Evolutionary conservation across 306 rosid genomes (phyloP).

Genomic region (Cicer yamashitae): DNA sequence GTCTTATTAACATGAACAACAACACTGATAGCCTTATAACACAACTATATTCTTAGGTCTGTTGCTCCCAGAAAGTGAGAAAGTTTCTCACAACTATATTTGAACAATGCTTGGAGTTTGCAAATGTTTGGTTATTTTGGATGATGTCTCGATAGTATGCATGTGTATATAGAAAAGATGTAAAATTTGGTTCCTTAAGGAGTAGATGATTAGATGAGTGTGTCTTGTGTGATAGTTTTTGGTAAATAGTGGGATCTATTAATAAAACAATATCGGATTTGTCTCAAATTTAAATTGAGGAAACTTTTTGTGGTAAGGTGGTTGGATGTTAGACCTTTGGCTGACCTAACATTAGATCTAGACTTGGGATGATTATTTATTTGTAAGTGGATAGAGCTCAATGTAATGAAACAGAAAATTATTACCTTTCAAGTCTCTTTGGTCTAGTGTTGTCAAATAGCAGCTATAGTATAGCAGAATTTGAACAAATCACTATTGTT

Average conservation of each 20-base stretch:
- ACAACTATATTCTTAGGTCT: not conserved
- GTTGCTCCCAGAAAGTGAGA: constrained; percentile 21
- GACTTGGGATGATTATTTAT: constrained; percentile 9
- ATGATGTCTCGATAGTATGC: constrained; percentile 20
- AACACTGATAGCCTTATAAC: not conserved
- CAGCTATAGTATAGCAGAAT: no score
- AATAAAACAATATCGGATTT: constrained; percentile 12
- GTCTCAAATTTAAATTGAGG: constrained; percentile 22
- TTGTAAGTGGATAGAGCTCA: constrained; percentile 7
- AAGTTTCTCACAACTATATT: constrained; percentile 10
- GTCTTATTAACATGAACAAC: not conserved
- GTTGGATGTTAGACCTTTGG: not conserved
- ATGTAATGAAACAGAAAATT: constrained; percentile 25
- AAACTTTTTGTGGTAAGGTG: constrained; percentile 35
- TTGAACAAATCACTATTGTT: no score
- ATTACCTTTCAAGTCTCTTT: constrained; percentile 20
- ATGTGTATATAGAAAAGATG: constrained; percentile 10
- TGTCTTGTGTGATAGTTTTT: constrained; percentile 15
- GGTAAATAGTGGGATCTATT: constrained; percentile 28
- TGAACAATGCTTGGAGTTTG: not conserved
- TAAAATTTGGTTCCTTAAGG: constrained; percentile 28
- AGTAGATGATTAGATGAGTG: constrained; percentile 21
- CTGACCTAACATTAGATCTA: not conserved
- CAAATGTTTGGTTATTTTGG: constrained; percentile 20
- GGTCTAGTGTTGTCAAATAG: not conserved